Evolutionary conservation across 1,284 basidiomycete species (phyloP).

Genomic region (Naganishia sp.): DNA sequence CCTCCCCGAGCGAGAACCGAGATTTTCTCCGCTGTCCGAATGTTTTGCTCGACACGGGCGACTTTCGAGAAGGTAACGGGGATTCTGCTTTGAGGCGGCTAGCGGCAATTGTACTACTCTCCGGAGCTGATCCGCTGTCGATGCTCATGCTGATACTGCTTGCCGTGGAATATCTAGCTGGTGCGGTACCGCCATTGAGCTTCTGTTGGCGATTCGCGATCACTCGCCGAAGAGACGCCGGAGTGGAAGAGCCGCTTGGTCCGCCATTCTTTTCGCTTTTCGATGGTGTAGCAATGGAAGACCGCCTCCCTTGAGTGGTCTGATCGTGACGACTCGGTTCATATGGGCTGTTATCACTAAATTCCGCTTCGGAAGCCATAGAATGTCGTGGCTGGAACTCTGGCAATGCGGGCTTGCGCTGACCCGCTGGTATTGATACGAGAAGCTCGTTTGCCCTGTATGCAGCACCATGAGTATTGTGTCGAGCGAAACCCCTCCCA

Average conservation of each 20-base stretch:
- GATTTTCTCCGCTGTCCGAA: constrained; percentile 20
- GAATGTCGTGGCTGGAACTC: constrained; percentile 15
- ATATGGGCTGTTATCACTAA: constrained; percentile 40
- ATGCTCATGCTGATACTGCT: constrained; percentile 26
- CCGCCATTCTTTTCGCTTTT: neutral
- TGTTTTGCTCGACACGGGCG: constrained; percentile 34
- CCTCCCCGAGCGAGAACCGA: constrained; percentile 19
- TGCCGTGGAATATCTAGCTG: constrained; percentile 1
- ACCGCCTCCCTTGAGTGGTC: neutral
- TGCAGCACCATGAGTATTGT: constrained; percentile 1
- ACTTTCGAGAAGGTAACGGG: constrained; percentile 1
- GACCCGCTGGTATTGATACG: constrained; percentile 43
- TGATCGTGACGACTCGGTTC: constrained; percentile 43
- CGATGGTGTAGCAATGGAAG: constrained; percentile 9
- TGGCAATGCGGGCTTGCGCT: constrained; percentile 23
- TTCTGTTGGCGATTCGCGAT: constrained; percentile 25
- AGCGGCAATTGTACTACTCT: neutral
- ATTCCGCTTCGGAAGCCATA: constrained; percentile 9
- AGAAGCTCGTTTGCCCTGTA: constrained; percentile 53
- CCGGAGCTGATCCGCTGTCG: constrained; percentile 7
- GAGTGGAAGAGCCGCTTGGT: constrained; percentile 14
- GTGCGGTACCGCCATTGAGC: constrained; percentile 7
- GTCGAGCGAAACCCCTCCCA: neutral
- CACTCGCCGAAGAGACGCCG: constrained; percentile 17
- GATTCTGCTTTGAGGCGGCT: neutral